Base-by-base conservation (phyloP, 1,139 yeast species). In the Sugiyamaella castrensis region DNA sequence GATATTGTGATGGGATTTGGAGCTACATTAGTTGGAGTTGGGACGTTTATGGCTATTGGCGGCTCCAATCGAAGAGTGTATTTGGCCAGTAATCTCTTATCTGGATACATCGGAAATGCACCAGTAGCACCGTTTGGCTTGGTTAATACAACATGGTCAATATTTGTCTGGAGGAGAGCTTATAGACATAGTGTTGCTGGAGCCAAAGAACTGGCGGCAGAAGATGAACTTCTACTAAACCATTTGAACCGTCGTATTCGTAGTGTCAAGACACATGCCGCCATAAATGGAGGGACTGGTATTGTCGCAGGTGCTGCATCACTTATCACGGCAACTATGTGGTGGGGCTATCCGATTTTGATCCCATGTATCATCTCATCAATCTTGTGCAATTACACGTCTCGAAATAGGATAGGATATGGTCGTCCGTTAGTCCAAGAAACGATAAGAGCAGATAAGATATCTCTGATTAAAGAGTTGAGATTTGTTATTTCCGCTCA, bases 1-100 rank as follows among this genome's bases (percentile, higher is more conserved):
- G 41, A 40, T 24, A 11, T 40, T n/a, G 24, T 40, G 19, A 40
- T 40, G 43, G 43, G 43, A 13, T 40, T 40, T 15, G 43, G 32
- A 12, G 43, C 24, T 7, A 35, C 32, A n/a, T 13, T 40, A 37
- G 37, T 40, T 3, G 43, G 26, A 8, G 15, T 31, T 10, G 43
- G 43, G 8, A 40, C 43, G 15, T 30, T 24, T 13, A 13, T 40
- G 37, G 43, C 43, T 7, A 40, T 40, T 10, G 35, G 19, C 6
- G 43, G 43, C 42, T 12, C 8, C n/a, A 40, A 40, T 24, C 19
- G 32, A 8, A 28, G n/a, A 11, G 26, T 40, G n/a, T 40, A 8
- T 24, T 28, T 13, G 4, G 43, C 43, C 7, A 40, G 43, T 27
- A 40, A 40, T 30, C 42, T 40, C 29, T 37, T 40, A 10, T 40